Percentiles rank a stretch among this genome's conserved stretches.
These are phyloP conservation scores for Singerocomus inundabilis DNA, from an alignment of 1,284 basidiomycete genomes.

Conservation along the genomic window DNA sequence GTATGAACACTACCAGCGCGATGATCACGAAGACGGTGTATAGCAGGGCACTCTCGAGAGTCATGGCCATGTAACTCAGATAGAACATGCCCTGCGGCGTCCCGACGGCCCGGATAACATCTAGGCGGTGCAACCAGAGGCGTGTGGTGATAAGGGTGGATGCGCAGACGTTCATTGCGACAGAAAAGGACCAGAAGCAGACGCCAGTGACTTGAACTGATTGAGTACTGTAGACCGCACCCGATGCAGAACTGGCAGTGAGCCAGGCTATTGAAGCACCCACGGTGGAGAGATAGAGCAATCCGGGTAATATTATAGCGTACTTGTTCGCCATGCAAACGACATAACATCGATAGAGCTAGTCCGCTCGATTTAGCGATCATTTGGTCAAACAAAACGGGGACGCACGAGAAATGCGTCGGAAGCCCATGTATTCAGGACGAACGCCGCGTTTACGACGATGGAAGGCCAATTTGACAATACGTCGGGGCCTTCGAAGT, in stretches of 20 bases:
- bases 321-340: conserved; percentile 14
- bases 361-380: background rate
- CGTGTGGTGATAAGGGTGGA: conserved; percentile 18
- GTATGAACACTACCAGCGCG: conserved; percentile 13
- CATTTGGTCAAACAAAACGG: too few species aligned
- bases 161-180: conserved; percentile 12
- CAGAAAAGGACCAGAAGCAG: conserved; percentile 19
- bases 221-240: conserved; percentile 11
- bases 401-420: conserved; percentile 26
- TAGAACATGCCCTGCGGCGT: conserved; percentile 18
- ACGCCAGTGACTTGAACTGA: conserved; percentile 16
- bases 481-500: conserved; percentile 3
- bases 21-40: conserved; percentile 19
- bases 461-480: conserved; percentile 20
- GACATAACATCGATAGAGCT: conserved; percentile 30
- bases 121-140: conserved; percentile 16
- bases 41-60: conserved; percentile 25
- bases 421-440: conserved; percentile 25
- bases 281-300: conserved; percentile 22
- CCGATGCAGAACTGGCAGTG: conserved; percentile 5
- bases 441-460: conserved; percentile 13
- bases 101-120: conserved; percentile 11
- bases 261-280: conserved; percentile 18
- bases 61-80: conserved; percentile 24
- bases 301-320: background rate